Evolutionary conservation across 2,329 filamentous ascomycete species (phyloP), one percentile per base, ranked within the genome.

Genomic region (Celoporthe dispersa): DNA sequence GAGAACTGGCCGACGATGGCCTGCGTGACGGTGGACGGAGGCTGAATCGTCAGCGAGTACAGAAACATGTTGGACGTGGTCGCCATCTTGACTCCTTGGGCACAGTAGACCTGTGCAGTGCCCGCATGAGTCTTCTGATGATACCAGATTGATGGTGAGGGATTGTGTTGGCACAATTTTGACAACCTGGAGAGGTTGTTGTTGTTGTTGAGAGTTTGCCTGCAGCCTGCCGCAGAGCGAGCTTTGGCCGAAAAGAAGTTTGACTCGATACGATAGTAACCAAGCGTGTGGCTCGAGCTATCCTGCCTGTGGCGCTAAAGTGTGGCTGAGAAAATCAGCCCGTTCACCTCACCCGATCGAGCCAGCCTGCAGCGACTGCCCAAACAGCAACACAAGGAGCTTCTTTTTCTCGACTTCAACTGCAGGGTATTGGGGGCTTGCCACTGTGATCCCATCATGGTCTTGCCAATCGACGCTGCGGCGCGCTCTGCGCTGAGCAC

Each of bases 31-130:
- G 94, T 92, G 75, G 94, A 94, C 44, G 96, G 93, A 76, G 93
- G 92, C 83, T 98, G 94, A 78, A 99, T 91, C 75, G 96, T 98
- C 84, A 99, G 87, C 78, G 94, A 96, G 85, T 99, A 99, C 84
- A 99, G 91, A 81, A 98, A 98, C 94, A 98, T 97, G 81, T 95
- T 95, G 75, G 94, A 98, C 72, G 95, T 98, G 80, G 94, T 97
- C 85, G 96, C 95, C 96, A 98, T 98, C 79, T 79, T 87, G 79
- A 77, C 81, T 73, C 73, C 66, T 68, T 78, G 78, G 78, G 81
- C 83, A 83, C 83, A 84, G 83, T 79, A 78, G 82, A 82, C 83
- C 84, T 84, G 84, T 83, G 82, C 82, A 82, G 83, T 82, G 74
- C 72, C 70, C 63, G 68, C 70, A 72, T 72, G 66, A 66, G 70